Percentiles rank a stretch among this genome's conserved stretches.
Evolutionary conservation across 129 eudicot species (phyloP).

Genomic region (Centella asiatica): DNA sequence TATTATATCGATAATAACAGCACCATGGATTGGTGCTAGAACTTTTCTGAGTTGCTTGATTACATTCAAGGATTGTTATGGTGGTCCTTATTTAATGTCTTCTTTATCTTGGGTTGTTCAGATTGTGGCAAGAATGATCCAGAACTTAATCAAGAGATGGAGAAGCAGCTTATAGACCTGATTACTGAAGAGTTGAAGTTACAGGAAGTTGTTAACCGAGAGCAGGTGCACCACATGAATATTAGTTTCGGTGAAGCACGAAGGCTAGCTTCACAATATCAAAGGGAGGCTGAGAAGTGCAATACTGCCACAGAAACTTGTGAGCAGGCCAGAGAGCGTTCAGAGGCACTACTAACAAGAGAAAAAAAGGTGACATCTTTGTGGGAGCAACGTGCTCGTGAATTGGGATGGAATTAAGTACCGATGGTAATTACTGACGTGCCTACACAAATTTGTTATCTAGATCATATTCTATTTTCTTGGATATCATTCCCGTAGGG

Average conservation of each 20-base stretch:
- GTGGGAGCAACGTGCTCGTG: constrained; percentile 35
- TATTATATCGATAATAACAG: too few species aligned
- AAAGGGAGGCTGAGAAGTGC: constrained; percentile 43
- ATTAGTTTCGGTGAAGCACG: constrained; percentile 30
- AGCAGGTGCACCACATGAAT: constrained; percentile 29
- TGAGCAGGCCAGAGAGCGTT: constrained; percentile 35
- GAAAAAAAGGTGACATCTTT: constrained; percentile 32
- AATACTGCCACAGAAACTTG: constrained; percentile 40
- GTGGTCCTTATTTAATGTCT: too few species aligned
- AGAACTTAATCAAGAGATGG: constrained; percentile 35
- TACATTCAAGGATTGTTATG: too few species aligned
- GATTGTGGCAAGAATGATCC: constrained; percentile 39
- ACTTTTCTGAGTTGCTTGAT: too few species aligned
- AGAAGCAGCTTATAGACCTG: constrained; percentile 32
- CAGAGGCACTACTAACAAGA: constrained; percentile 25
- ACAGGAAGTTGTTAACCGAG: constrained; percentile 19
- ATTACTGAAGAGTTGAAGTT: constrained; percentile 38
- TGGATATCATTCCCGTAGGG: background rate
- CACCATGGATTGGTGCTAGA: too few species aligned
- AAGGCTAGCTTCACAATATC: constrained; percentile 31
- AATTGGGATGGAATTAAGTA: constrained; percentile 30
- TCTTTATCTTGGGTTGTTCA: constrained; percentile 4
- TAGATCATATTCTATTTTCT: background rate
- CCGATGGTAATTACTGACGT: constrained; percentile 3
- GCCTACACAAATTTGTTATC: background rate